Conservation (phyloP, 192 early-diverging fungal species). For the Mortierella hygrophila region DNA sequence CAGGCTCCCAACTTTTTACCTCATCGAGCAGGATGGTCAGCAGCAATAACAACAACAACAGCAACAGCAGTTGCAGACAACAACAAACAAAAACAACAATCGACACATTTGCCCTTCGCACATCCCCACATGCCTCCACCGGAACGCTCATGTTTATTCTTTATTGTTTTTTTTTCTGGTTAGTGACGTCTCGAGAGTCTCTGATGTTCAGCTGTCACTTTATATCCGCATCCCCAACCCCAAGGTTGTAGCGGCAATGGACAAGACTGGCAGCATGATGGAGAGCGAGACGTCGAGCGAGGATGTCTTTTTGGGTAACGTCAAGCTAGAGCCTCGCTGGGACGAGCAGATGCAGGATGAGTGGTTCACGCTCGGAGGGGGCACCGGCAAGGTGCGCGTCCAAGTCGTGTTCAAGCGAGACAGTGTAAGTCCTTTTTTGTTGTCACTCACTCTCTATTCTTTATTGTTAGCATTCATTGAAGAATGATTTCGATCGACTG, state of each 20-base stretch:
- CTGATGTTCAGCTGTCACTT: slow-evolving; percentile 71
- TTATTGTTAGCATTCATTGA: background rate
- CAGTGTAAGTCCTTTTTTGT: slow-evolving; percentile 57
- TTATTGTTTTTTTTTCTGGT: background rate
- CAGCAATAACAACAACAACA: background rate
- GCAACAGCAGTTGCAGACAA: too few relatives aligned
- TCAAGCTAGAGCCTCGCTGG: slow-evolving; percentile 69
- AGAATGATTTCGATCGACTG: background rate
- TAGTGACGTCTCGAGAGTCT: slow-evolving; percentile 74
- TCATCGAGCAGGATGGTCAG: background rate
- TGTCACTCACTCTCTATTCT: background rate
- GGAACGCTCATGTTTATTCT: background rate
- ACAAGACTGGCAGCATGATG: slow-evolving; percentile 57
- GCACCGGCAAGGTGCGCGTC: slow-evolving; percentile 79
- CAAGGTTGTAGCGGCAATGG: slow-evolving; percentile 50
- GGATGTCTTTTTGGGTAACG: slow-evolving; percentile 69
- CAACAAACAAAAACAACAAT: background rate
- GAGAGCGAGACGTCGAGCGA: slow-evolving; percentile 50
- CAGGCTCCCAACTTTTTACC: background rate
- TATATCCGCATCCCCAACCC: slow-evolving; percentile 69
- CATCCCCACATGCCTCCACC: background rate
- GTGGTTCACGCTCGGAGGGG: slow-evolving; percentile 74
- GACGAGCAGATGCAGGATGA: slow-evolving; percentile 71
- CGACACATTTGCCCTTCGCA: background rate
- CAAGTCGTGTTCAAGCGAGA: slow-evolving; percentile 82